These are phyloP conservation scores for Plasmopara viticola DNA, from an alignment of 352 stramenopile species.

Conservation along the genomic window DNA sequence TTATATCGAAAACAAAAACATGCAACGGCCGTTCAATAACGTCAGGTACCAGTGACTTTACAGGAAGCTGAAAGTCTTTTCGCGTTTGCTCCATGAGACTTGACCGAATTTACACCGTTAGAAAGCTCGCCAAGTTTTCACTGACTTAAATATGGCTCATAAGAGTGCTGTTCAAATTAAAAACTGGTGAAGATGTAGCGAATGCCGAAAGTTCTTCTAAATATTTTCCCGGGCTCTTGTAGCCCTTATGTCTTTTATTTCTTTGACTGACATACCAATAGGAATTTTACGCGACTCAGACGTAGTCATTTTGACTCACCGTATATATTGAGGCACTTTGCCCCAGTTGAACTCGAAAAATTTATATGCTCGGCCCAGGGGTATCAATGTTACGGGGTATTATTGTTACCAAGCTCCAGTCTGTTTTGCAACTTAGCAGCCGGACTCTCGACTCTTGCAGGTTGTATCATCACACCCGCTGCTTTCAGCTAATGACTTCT, in stretches of 20 bases:
- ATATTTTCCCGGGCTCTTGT: too few relatives aligned
- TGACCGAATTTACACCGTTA: not conserved
- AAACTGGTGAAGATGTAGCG: slow-evolving; percentile 9
- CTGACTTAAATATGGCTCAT: not conserved
- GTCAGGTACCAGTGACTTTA: not conserved
- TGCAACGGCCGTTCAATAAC: slow-evolving; percentile 1
- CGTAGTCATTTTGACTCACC: not conserved
- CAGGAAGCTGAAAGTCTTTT: not conserved
- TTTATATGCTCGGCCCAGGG: not conserved
- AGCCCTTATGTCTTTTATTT: too few relatives aligned
- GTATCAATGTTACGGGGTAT: not conserved
- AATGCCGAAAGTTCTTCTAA: not conserved
- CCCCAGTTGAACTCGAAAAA: slow-evolving; percentile 4
- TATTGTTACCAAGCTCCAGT: not conserved
- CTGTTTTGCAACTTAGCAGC: not conserved
- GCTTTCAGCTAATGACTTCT: not conserved
- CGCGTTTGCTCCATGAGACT: not conserved
- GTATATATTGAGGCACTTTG: slow-evolving; percentile 6
- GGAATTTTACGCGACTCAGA: slow-evolving; percentile 4
- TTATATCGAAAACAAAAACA: too few relatives aligned
- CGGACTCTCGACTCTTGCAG: not conserved
- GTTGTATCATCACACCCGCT: not conserved
- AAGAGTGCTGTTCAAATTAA: slow-evolving; percentile 2
- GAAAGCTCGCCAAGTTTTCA: slow-evolving; percentile 3
- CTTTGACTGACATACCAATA: not conserved